A percentile compares a stretch with the other conserved stretches of the same genome.
phyloP scores from a whole-genome alignment of 306 rosid species.

The Dalbergia oliveri region DNA sequence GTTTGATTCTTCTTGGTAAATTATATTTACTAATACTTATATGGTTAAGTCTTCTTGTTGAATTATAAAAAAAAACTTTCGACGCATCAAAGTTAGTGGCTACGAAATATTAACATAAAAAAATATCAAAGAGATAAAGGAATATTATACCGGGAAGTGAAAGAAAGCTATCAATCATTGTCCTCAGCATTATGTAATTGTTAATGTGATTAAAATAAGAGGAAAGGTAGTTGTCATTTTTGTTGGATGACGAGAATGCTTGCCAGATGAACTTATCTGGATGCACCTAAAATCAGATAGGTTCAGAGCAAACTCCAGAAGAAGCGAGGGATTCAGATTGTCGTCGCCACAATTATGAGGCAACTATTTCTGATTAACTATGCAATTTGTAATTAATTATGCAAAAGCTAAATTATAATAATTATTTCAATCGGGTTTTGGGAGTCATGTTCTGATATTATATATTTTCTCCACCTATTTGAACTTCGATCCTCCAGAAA shows the following conservation, averaged over 20 bases:
- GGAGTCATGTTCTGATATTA: neutral
- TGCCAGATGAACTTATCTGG: slow-evolving; percentile 77
- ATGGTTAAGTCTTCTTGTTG: too few species aligned
- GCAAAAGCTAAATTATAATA: neutral
- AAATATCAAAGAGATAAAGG: neutral
- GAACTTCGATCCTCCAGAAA: slow-evolving; percentile 18
- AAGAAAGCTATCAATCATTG: slow-evolving; percentile 3
- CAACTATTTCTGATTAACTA: slow-evolving; percentile 5
- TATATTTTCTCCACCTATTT: slow-evolving; percentile 1
- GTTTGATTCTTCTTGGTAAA: too few species aligned
- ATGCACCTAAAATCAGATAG: slow-evolving; percentile 49
- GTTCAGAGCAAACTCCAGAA: slow-evolving; percentile 19
- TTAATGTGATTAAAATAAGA: slow-evolving; percentile 41
- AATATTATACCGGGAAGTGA: slow-evolving; percentile 38
- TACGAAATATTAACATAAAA: slow-evolving; percentile 28
- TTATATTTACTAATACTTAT: too few species aligned
- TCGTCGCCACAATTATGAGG: slow-evolving; percentile 38
- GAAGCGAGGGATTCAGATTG: neutral
- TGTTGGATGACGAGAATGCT: slow-evolving; percentile 53
- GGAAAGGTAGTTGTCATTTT: slow-evolving; percentile 52
- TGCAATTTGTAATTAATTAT: neutral
- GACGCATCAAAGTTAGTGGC: slow-evolving; percentile 18
- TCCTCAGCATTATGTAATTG: slow-evolving; percentile 12
- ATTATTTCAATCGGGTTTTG: neutral
- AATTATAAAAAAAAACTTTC: too few species aligned